Evolutionary conservation across 768 basidiomycete species (phyloP).

Genomic region (Tulasnella sp.): DNA sequence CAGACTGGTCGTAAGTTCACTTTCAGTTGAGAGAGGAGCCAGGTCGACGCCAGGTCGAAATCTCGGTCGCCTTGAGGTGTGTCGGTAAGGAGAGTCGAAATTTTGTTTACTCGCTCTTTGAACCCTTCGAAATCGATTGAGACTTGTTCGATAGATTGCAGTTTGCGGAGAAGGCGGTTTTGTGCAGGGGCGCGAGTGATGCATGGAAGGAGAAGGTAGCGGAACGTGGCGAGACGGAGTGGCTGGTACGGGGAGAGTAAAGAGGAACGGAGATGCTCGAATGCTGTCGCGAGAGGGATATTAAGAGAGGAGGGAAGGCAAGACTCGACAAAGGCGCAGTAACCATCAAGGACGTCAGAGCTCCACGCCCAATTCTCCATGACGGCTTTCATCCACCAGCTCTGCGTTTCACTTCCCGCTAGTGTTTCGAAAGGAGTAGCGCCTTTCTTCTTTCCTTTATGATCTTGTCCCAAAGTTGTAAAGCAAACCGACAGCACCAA

Average conservation of each 20-base stretch:
- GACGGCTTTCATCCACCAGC: slow-evolving; percentile 47
- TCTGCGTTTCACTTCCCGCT: slow-evolving; percentile 44
- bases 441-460: slow-evolving; percentile 40
- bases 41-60: slow-evolving; percentile 62
- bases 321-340: neutral
- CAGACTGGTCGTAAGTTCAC: slow-evolving; percentile 90
- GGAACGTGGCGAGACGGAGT: slow-evolving; percentile 61
- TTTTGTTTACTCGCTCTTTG: slow-evolving; percentile 76
- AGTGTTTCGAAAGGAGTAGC: slow-evolving; percentile 41
- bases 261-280: slow-evolving; percentile 50
- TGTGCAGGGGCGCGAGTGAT: slow-evolving; percentile 38
- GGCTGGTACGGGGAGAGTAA: slow-evolving; percentile 69
- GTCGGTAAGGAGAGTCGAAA: slow-evolving; percentile 64
- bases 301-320: slow-evolving; percentile 29
- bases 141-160: slow-evolving; percentile 77
- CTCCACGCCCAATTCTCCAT: slow-evolving; percentile 58
- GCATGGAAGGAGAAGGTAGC: slow-evolving; percentile 55
- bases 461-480: slow-evolving; percentile 42
- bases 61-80: slow-evolving; percentile 50
- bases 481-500: slow-evolving; percentile 64
- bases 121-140: slow-evolving; percentile 74
- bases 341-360: slow-evolving; percentile 46
- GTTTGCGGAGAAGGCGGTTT: slow-evolving; percentile 36
- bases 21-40: slow-evolving; percentile 86
- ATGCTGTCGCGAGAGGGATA: slow-evolving; percentile 38